A percentile compares a stretch with the other conserved stretches of the same genome.
phyloP scores from a whole-genome alignment of 225 moss, liverwort and hornwort species.

The Physcomitrium patens region DNA sequence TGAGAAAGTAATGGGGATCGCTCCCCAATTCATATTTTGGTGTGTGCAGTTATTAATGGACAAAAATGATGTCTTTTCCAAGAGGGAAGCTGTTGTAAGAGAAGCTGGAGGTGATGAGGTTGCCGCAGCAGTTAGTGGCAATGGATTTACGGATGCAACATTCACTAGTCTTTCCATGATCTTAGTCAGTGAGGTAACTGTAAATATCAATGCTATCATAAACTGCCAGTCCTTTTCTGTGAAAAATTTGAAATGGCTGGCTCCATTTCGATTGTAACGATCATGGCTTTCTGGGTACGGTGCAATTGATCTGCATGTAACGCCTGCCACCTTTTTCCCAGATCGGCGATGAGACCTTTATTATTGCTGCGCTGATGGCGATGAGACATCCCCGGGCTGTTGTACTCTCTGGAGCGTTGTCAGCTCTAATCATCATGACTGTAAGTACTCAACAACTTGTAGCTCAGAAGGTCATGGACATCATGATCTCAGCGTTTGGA shows the following conservation, averaged over 20 bases:
- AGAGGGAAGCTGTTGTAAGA: constrained; percentile 18
- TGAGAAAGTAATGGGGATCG: not conserved
- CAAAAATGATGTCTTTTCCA: constrained; percentile 22
- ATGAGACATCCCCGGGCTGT: constrained; percentile 77
- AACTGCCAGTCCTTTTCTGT: not conserved
- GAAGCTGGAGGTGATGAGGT: constrained; percentile 31
- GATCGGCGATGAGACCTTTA: constrained; percentile 85
- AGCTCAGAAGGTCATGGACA: not conserved
- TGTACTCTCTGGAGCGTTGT: constrained; percentile 74
- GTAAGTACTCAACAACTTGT: constrained; percentile 36
- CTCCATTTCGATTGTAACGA: not conserved
- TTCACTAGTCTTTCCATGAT: constrained; percentile 77
- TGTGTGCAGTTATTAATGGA: constrained; percentile 25
- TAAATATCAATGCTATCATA: not conserved
- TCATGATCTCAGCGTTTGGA: not conserved
- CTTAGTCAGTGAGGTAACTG: constrained; percentile 69
- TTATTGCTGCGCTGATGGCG: constrained; percentile 80
- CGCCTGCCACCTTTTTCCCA: constrained; percentile 23
- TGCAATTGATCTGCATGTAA: not conserved
- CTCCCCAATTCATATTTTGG: not conserved
- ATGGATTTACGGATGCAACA: constrained; percentile 31
- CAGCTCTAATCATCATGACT: constrained; percentile 76
- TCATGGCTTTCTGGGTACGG: not conserved
- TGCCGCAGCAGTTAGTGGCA: constrained; percentile 30
- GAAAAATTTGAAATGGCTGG: not conserved